phyloP scores from a whole-genome alignment of 2,329 filamentous ascomycete species.

The Fusarium sp. region DNA sequence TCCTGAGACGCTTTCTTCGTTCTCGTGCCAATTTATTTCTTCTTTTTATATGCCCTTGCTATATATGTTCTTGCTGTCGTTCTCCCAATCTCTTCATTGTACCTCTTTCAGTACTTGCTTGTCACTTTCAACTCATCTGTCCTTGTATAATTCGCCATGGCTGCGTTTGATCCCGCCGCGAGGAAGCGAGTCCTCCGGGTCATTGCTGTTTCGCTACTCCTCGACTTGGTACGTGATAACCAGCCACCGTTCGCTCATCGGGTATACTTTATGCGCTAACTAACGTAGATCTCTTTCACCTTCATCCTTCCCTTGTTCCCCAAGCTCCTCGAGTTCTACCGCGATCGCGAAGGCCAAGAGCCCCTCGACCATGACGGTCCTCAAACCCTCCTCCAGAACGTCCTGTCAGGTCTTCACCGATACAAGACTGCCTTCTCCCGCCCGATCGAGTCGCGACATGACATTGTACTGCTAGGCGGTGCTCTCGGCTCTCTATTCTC shows the following conservation, averaged over 20 bases:
- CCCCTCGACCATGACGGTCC: constrained; percentile 61
- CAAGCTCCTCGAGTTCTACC: constrained; percentile 95
- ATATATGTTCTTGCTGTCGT: constrained; percentile 3
- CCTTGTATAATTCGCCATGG: constrained; percentile 53
- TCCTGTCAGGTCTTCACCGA: constrained; percentile 87
- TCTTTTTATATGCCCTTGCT: not conserved
- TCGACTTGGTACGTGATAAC: constrained; percentile 79
- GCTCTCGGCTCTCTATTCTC: constrained; percentile 94
- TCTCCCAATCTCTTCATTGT: not conserved
- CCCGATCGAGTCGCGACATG: constrained; percentile 95
- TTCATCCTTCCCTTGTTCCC: constrained; percentile 98
- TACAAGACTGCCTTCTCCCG: constrained; percentile 95
- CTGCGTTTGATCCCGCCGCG: constrained; percentile 65
- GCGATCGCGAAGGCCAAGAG: constrained; percentile 80
- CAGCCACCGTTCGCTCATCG: not conserved
- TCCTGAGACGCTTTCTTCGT: constrained; percentile 34
- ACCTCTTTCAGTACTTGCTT: not conserved
- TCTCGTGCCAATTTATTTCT: constrained; percentile 15
- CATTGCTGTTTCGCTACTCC: constrained; percentile 88
- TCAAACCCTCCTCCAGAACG: constrained; percentile 80
- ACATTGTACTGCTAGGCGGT: constrained; percentile 94
- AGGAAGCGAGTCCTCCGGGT: constrained; percentile 89
- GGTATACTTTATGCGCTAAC: constrained; percentile 14
- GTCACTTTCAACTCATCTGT: constrained; percentile 3
- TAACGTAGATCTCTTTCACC: constrained; percentile 89